These are phyloP conservation scores for Diaporthe sp. DNA, from an alignment of 2,329 filamentous ascomycete genomes.

Conservation along the genomic window DNA sequence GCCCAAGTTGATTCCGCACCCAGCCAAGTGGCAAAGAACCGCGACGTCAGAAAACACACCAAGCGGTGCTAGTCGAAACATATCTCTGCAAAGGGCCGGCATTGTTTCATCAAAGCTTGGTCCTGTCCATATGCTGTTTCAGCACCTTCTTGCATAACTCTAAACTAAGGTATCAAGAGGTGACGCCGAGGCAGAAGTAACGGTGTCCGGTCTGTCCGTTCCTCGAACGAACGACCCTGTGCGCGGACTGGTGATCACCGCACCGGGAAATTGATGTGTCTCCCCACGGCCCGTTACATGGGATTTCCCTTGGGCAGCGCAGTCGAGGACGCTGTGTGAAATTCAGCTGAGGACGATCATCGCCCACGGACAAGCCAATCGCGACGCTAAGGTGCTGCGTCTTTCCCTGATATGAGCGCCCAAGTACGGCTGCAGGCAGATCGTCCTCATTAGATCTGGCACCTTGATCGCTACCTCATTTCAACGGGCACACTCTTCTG, in stretches of 20 bases:
- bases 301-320: background rate
- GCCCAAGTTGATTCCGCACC: slow-evolving; percentile 17
- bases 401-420: background rate
- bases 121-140: background rate
- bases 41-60: slow-evolving; percentile 23
- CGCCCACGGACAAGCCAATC: slow-evolving; percentile 19
- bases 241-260: background rate
- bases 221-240: slow-evolving; percentile 11
- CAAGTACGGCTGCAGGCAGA: background rate
- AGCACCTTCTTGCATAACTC: slow-evolving; percentile 17
- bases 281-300: slow-evolving; percentile 1
- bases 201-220: background rate
- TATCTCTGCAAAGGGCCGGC: slow-evolving; percentile 2
- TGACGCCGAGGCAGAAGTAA: background rate
- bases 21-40: slow-evolving; percentile 4
- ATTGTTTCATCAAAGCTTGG: slow-evolving; percentile 22
- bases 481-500: background rate
- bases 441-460: background rate
- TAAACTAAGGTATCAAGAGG: slow-evolving; percentile 9
- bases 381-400: slow-evolving; percentile 2
- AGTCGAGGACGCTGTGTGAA: background rate
- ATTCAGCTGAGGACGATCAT: background rate
- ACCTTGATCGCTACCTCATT: background rate
- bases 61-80: slow-evolving; percentile 31
- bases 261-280: background rate